Conservation (phyloP, 228 moss, liverwort and hornwort species). For the Sphagnum magellanicum region DNA sequence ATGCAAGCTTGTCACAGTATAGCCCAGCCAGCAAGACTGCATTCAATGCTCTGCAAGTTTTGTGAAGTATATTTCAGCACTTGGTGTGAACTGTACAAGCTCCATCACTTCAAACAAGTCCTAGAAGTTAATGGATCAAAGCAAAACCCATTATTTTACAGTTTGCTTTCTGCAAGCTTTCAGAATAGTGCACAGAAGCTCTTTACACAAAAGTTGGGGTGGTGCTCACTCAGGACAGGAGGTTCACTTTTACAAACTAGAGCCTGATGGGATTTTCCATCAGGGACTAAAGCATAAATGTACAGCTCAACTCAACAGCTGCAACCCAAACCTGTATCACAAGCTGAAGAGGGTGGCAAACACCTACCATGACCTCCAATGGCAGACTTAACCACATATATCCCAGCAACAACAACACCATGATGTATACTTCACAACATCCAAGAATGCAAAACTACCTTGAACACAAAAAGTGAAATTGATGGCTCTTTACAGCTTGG, state of each 20-base stretch:
- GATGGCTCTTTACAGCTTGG: slow-evolving; percentile 1
- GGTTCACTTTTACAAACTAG: slow-evolving; percentile 4
- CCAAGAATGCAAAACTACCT: not conserved
- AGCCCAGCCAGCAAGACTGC: too few relatives aligned
- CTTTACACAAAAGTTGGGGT: slow-evolving; percentile 12
- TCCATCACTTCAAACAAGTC: too few relatives aligned
- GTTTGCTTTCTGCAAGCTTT: slow-evolving; percentile 11
- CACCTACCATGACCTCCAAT: not conserved
- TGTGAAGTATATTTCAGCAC: too few relatives aligned
- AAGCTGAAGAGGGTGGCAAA: slow-evolving; percentile 4
- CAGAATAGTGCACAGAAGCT: slow-evolving; percentile 11
- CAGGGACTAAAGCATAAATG: slow-evolving; percentile 1
- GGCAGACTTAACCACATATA: not conserved
- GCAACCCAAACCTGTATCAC: slow-evolving; percentile 14
- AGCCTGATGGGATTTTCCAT: slow-evolving; percentile 13
- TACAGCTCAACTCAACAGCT: slow-evolving; percentile 8
- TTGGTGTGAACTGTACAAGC: too few relatives aligned
- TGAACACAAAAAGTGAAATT: not conserved
- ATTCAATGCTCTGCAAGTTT: too few relatives aligned
- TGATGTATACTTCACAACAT: not conserved
- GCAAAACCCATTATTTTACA: slow-evolving; percentile 12
- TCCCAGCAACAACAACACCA: not conserved
- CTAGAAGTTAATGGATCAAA: too few relatives aligned
- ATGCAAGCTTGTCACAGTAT: too few relatives aligned
- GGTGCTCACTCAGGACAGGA: not conserved